Conservation (phyloP, 2,329 filamentous ascomycete genomes). For the Ophiostoma perfectum region DNA sequence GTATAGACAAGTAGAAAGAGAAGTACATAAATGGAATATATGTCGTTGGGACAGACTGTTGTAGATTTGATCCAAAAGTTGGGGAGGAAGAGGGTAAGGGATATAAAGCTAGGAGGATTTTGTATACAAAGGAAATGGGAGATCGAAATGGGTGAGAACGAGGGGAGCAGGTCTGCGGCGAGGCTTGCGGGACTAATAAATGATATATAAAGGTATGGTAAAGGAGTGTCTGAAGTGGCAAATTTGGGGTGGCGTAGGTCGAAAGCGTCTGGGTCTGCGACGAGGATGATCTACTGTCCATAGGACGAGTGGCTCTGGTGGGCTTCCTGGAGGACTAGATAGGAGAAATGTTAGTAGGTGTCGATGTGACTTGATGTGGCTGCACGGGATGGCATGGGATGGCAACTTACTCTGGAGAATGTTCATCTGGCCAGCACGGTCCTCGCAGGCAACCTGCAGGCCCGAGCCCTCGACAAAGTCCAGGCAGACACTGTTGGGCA, state of each 20-base stretch:
- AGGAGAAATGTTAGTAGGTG: not conserved
- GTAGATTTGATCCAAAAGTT: not conserved
- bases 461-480: slow-evolving; percentile 57
- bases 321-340: slow-evolving; percentile 42
- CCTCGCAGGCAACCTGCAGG: slow-evolving; percentile 54
- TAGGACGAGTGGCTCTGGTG: slow-evolving; percentile 35
- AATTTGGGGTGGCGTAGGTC: not conserved
- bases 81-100: slow-evolving; percentile 8
- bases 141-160: not conserved
- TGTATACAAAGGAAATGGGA: slow-evolving; percentile 6
- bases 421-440: slow-evolving; percentile 13
- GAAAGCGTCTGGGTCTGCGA: not conserved
- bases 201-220: not conserved
- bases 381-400: not conserved
- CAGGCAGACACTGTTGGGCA: slow-evolving; percentile 73
- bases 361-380: not conserved
- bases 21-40: not conserved
- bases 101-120: slow-evolving; percentile 1
- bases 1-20: slow-evolving; percentile 6
- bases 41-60: slow-evolving; percentile 15
- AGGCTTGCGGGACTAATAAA: not conserved
- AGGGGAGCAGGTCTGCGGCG: not conserved
- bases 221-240: not conserved
- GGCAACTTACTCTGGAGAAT: slow-evolving; percentile 39
- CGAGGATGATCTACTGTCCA: slow-evolving; percentile 29